Conservation (phyloP, 73 alveolate genomes). For the Blepharisma japonicum region DNA sequence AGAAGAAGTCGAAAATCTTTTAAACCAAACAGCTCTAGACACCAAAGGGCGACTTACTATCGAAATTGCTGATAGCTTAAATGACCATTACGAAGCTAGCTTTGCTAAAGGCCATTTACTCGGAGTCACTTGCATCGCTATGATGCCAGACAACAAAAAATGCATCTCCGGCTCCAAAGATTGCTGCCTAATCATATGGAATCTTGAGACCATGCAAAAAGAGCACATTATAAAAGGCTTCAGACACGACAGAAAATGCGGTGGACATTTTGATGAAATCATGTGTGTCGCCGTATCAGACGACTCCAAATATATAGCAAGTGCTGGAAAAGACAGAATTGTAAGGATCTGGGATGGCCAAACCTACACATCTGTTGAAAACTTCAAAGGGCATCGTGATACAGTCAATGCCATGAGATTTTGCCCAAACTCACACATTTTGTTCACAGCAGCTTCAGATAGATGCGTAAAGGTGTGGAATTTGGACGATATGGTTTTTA, state of each 20-base stretch:
- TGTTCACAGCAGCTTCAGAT: constrained; percentile 52
- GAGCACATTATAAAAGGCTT: constrained; percentile 41
- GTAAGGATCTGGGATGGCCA: constrained; percentile 65
- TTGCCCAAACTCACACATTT: constrained; percentile 48
- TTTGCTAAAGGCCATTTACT: constrained; percentile 14
- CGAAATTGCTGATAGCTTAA: background rate
- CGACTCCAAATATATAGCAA: constrained; percentile 49
- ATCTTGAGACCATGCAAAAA: constrained; percentile 45
- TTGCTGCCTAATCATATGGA: constrained; percentile 60
- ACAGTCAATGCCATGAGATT: constrained; percentile 46
- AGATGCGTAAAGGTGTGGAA: constrained; percentile 61
- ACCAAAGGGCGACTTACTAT: constrained; percentile 6
- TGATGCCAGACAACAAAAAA: constrained; percentile 32
- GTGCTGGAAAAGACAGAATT: constrained; percentile 71
- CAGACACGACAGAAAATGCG: constrained; percentile 44
- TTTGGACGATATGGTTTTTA: constrained; percentile 52
- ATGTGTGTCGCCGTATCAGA: constrained; percentile 45
- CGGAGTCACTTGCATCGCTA: constrained; percentile 50
- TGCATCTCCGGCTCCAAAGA: constrained; percentile 57
- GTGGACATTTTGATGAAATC: constrained; percentile 62
- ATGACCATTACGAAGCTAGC: background rate
- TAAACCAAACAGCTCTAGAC: background rate
- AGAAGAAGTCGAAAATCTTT: background rate
- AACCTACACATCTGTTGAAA: constrained; percentile 30
- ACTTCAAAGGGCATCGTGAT: constrained; percentile 68